phyloP scores from a whole-genome alignment of 306 rosid genomes.

The Dicorynia guianensis region DNA sequence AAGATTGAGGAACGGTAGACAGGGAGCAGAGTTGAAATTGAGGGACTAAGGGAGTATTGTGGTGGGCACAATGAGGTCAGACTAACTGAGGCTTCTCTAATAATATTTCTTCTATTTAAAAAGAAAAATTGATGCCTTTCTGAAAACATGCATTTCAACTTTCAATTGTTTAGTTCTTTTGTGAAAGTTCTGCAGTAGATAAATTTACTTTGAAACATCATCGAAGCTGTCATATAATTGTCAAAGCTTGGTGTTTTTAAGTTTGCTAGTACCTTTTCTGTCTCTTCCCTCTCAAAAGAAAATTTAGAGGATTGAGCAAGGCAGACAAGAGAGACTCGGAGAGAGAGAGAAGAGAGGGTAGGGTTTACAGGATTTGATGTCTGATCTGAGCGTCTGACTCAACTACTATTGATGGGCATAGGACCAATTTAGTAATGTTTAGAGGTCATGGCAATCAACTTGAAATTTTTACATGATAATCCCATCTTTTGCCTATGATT shows the following conservation, averaged over 20 bases:
- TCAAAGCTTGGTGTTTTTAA: background rate
- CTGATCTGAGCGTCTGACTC: background rate
- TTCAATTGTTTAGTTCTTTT: slow-evolving; percentile 5
- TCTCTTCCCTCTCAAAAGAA: background rate
- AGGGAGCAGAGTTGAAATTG: background rate
- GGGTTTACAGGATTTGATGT: slow-evolving; percentile 4
- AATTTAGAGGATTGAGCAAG: background rate
- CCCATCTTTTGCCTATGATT: background rate
- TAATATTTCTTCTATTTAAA: too few species aligned
- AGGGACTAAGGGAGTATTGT: slow-evolving; percentile 1
- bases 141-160: background rate
- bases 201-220: background rate
- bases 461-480: background rate
- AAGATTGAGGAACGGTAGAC: background rate
- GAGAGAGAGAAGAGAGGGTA: background rate
- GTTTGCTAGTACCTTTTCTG: background rate
- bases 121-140: background rate
- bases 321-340: too few species aligned
- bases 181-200: background rate
- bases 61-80: background rate
- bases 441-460: too few species aligned
- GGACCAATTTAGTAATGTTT: too few species aligned
- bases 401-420: background rate
- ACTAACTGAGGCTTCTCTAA: background rate
- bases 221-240: background rate